Evolutionary conservation across 2,329 filamentous ascomycete species (phyloP).

Genomic region (Pseudogymnoascus sp.): DNA sequence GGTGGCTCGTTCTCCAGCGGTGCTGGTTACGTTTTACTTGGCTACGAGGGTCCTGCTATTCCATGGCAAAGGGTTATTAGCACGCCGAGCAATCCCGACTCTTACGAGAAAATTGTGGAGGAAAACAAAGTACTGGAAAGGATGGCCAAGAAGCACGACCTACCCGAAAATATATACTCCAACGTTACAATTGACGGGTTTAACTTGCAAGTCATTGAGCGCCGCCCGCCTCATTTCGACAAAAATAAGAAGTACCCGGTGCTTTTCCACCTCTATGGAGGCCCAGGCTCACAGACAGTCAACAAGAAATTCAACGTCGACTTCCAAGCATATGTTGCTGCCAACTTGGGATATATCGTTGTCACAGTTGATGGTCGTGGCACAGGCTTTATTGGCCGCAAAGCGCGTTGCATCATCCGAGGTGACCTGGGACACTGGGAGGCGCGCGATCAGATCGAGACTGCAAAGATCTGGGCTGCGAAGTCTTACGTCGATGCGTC

Average conservation of each 20-base stretch:
- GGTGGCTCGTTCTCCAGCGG: slow-evolving; percentile 75
- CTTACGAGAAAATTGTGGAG: slow-evolving; percentile 68
- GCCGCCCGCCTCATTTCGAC: slow-evolving; percentile 83
- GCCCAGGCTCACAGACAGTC: slow-evolving; percentile 87
- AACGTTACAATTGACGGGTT: slow-evolving; percentile 80
- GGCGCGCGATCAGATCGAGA: slow-evolving; percentile 82
- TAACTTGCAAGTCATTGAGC: slow-evolving; percentile 69
- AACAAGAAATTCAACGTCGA: slow-evolving; percentile 74
- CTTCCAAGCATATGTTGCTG: slow-evolving; percentile 85
- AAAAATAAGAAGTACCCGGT: slow-evolving; percentile 82
- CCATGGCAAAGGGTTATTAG: slow-evolving; percentile 89
- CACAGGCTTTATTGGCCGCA: slow-evolving; percentile 83
- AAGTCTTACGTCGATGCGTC: slow-evolving; percentile 78
- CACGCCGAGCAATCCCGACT: slow-evolving; percentile 61
- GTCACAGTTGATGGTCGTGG: slow-evolving; percentile 92
- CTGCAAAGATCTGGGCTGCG: slow-evolving; percentile 74
- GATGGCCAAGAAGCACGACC: slow-evolving; percentile 66
- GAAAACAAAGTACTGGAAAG: slow-evolving; percentile 66
- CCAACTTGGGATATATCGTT: slow-evolving; percentile 82
- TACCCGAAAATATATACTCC: slow-evolving; percentile 76
- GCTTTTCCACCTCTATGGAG: slow-evolving; percentile 90
- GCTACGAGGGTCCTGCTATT: slow-evolving; percentile 75
- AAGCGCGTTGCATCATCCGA: slow-evolving; percentile 73
- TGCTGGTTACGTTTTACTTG: slow-evolving; percentile 76
- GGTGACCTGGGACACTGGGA: slow-evolving; percentile 81